Evolutionary conservation across 2,329 filamentous ascomycete species (phyloP), one percentile per base, ranked within the genome.

Genomic region (Dothistroma pini): DNA sequence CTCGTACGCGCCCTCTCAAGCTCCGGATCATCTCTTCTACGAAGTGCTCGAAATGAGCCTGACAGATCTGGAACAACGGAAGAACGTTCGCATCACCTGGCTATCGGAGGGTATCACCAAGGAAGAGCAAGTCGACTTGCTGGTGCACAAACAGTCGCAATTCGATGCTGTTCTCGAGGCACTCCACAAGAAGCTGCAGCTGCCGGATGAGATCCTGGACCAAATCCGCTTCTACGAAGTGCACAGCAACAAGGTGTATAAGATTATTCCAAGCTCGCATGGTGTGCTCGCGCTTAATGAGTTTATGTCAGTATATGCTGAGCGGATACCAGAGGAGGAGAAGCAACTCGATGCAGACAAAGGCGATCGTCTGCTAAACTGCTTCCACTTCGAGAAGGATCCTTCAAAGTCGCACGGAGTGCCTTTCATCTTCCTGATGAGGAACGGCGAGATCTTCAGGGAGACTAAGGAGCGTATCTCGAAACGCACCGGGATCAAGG

Each of bases 391-490:
- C 77, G 93, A 99, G 74, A 90, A 88, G 68, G 96, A 99, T 70
- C 86, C 90, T 0, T 89, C 79, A 71, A 90, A 96, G 69, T 80
- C 88, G 3, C 93, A 99, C 72, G 91, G 93, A 2, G 84, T 96
- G 50, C 95, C 95, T 0, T 99, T 99, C 82, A 89, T 88, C 69
- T 96, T 99, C 74, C 79, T 95, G 58, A 76, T 97, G 47, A 88
- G 92, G 68, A 87, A 91, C 86, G 90, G 87, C 57, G 95, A 99
- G 75, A 81, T 83, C 44, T 97, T 99, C 77, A 87, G 86, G 61
- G 91, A 97, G 35, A 97, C 93, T 49, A 97, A 93, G 79, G 91
- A 96, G 78, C 87, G 95, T n/a, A 81, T 99, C 4, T 93, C 95
- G 69, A 93, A 93, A 76, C 84, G 93, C 61, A 96, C 91, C 0